Percentiles rank a stretch among this genome's conserved stretches.
Evolutionary conservation across 1,284 basidiomycete species (phyloP).

Genomic region (Vanrija sp.): DNA sequence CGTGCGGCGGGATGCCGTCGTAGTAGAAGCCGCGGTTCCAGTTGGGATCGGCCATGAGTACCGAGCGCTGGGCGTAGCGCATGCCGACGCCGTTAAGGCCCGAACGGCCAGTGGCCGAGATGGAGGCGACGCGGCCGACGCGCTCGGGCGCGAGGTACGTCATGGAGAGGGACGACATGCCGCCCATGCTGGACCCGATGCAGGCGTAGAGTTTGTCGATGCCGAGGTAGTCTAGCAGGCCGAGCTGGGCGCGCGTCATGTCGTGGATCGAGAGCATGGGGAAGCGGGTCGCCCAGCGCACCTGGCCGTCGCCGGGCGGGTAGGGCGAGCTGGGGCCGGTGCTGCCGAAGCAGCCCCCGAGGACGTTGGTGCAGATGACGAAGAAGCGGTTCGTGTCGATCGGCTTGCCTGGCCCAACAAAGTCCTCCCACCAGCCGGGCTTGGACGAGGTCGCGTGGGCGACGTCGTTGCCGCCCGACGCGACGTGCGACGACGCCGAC

Average conservation of each 20-base stretch:
- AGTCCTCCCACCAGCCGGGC: constrained; percentile 95
- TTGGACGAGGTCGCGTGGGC: constrained; percentile 52
- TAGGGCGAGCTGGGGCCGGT: constrained; percentile 81
- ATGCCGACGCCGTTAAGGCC: constrained; percentile 90
- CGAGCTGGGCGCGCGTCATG: constrained; percentile 89
- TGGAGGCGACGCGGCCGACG: constrained; percentile 83
- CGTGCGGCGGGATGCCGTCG: constrained; percentile 86
- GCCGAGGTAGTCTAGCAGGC: constrained; percentile 76
- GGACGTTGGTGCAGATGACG: constrained; percentile 93
- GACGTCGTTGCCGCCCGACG: constrained; percentile 72
- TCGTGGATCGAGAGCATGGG: constrained; percentile 91
- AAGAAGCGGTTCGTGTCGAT: constrained; percentile 92
- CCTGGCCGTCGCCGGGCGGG: constrained; percentile 53
- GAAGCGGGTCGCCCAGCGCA: constrained; percentile 83
- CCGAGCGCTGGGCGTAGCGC: constrained; percentile 82
- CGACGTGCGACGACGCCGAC: constrained; percentile 92
- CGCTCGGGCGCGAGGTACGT: constrained; percentile 88
- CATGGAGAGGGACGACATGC: constrained; percentile 95
- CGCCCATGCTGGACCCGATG: constrained; percentile 93
- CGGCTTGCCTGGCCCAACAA: constrained; percentile 90
- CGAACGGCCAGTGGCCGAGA: constrained; percentile 88
- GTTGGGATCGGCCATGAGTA: constrained; percentile 98
- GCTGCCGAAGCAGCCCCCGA: constrained; percentile 95
- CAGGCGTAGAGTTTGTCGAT: constrained; percentile 85
- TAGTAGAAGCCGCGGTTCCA: constrained; percentile 99